Base-by-base conservation (phyloP, 129 eudicot species). In the Oenanthe sinensis region DNA sequence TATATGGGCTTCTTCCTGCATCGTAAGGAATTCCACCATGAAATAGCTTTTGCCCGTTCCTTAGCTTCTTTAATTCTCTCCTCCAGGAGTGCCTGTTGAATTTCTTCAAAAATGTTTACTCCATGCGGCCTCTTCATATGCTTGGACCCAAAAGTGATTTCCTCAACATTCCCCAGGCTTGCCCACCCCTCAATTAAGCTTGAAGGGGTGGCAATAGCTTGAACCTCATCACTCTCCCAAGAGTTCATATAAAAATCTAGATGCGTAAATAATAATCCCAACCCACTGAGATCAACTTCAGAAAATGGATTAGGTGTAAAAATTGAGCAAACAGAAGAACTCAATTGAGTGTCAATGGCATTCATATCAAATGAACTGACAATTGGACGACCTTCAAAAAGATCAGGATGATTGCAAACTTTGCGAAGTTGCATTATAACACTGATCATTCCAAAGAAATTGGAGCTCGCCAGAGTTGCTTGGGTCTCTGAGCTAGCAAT, bases 311-410 rank as follows among this genome's bases (percentile, higher is more conserved):
- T 80, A 17, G 75, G 71, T 6, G 75, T 24, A 33, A 92, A 87
- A 60, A 92, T 82, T 4, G 97, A 89, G 82, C 99, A 96, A 82
- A 92, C 82, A 37, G 83, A 79, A 36, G 99, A 92, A 77, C 99
- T 90, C 75, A 96, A 79, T 65, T 90, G 97, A 73, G 82, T 70
- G 68, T 82, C 91, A 50, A 96, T 89, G 26, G 97, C 97, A 28
- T 62, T 85, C 99, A 92, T 96, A 78, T 96, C 99, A 79, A 77
- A 96, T 43, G 99, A 96, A 83, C 99, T 96, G 69, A 96, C 85
- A 80, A 96, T 96, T 45, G 99, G 97, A n/a, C 99, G 97, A 20
- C 99, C 97, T 87, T 96, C 97, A 76, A 96, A 96, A 68, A 96
- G 77, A 85, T 96, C 99, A 19, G 99, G 99, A 89, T 96, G 99